Percentiles rank a stretch among this genome's conserved stretches.
phyloP scores from a whole-genome alignment of 306 rosid species.

The Dryas octopetala region DNA sequence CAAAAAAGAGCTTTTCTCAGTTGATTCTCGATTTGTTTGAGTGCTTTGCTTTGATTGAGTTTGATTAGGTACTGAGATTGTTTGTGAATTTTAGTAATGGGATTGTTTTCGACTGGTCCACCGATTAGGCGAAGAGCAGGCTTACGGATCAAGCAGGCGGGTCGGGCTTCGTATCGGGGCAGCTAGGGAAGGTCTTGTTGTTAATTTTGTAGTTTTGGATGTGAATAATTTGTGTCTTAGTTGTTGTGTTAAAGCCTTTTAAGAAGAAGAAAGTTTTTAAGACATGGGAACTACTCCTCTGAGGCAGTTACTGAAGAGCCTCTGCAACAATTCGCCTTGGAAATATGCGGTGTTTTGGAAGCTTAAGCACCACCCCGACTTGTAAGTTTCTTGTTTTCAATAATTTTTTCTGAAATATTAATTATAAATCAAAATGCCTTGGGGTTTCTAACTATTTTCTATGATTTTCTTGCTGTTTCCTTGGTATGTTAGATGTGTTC shows the following conservation, averaged over 20 bases:
- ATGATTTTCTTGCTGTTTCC: background rate
- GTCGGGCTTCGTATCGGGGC: constrained; percentile 85
- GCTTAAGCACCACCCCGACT: constrained; percentile 46
- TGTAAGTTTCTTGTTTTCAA: constrained; percentile 28
- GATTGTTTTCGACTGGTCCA: constrained; percentile 57
- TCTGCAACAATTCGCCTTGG: constrained; percentile 73
- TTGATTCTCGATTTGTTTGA: constrained; percentile 27
- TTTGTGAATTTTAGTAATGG: constrained; percentile 44
- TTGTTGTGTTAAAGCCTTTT: constrained; percentile 11
- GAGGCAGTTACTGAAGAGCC: constrained; percentile 55
- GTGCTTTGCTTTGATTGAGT: constrained; percentile 1
- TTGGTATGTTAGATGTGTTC: background rate
- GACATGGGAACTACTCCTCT: constrained; percentile 59
- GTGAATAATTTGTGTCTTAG: constrained; percentile 29
- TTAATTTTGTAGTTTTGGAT: constrained; percentile 8
- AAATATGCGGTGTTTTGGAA: constrained; percentile 91
- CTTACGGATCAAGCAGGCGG: constrained; percentile 80
- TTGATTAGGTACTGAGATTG: background rate
- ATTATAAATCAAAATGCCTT: background rate
- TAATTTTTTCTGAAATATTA: background rate
- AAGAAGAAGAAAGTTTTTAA: background rate
- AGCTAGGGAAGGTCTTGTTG: constrained; percentile 49
- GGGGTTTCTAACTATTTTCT: background rate
- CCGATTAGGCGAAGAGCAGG: constrained; percentile 77
- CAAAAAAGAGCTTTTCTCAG: constrained; percentile 17